These are phyloP conservation scores for Blepharisma undulans DNA, from an alignment of 169 alveolate species.

Conservation along the genomic window DNA sequence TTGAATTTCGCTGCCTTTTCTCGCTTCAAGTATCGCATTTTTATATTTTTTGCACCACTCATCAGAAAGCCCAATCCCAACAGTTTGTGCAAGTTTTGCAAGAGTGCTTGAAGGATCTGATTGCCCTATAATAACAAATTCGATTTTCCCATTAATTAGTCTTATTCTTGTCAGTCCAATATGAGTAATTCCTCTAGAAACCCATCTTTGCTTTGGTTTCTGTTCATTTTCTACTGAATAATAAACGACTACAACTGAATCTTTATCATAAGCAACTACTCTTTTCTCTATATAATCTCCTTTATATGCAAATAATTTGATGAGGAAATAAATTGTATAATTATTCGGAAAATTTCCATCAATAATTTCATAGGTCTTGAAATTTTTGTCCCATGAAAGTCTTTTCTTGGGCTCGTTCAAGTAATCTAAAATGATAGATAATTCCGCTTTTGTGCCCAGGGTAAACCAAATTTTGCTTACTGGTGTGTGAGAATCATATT, in stretches of 20 bases:
- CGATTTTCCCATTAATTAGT: not conserved
- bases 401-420: not conserved
- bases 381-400: not conserved
- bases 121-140: not conserved
- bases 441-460: not conserved
- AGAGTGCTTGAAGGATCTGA: not conserved
- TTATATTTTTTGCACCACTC: not conserved
- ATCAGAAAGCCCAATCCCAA: not conserved
- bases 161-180: not conserved
- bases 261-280: not conserved
- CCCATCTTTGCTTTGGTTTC: not conserved
- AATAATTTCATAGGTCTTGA: not conserved
- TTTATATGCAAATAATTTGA: not conserved
- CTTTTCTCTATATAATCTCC: not conserved
- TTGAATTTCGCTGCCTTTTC: not conserved
- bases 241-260: not conserved
- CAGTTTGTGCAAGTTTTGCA: not conserved
- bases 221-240: not conserved
- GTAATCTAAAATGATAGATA: not conserved
- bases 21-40: not conserved
- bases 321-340: not conserved
- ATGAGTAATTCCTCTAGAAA: not conserved
- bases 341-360: not conserved
- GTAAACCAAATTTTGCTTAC: not conserved
- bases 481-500: not conserved